Percentiles rank a stretch among this genome's conserved stretches.
Evolutionary conservation across 2,329 filamentous ascomycete genomes (phyloP).

Genomic region (Cladosporium austrohemisphaericum): DNA sequence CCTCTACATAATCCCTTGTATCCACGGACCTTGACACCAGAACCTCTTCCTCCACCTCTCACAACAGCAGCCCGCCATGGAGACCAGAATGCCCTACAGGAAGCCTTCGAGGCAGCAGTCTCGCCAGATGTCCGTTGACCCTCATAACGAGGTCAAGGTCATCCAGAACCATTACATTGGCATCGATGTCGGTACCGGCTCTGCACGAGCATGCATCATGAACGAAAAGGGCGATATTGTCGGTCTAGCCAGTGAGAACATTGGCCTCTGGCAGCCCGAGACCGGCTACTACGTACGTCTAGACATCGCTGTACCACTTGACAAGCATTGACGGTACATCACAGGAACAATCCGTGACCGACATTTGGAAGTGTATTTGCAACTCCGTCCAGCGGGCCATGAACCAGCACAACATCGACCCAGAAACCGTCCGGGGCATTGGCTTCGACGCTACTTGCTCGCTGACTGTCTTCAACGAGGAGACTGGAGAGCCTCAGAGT

Average conservation of each 20-base stretch:
- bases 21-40: background rate
- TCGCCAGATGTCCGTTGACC: conserved; percentile 47
- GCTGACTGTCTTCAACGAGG: conserved; percentile 80
- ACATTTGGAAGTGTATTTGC: conserved; percentile 96
- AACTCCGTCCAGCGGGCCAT: conserved; percentile 79
- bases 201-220: conserved; percentile 92
- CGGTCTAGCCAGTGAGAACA: conserved; percentile 51
- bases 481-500: conserved; percentile 86
- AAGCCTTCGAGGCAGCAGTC: conserved; percentile 38
- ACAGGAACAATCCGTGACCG: conserved; percentile 93
- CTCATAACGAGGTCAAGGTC: conserved; percentile 55
- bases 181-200: conserved; percentile 94
- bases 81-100: conserved; percentile 29
- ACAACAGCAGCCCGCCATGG: conserved; percentile 7
- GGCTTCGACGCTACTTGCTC: conserved; percentile 99
- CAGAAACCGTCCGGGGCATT: conserved; percentile 75
- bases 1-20: background rate
- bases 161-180: conserved; percentile 67
- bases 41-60: background rate
- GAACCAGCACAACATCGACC: conserved; percentile 73
- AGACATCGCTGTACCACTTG: background rate
- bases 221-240: conserved; percentile 86
- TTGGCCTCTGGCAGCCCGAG: conserved; percentile 52
- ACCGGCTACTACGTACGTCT: conserved; percentile 51
- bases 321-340: conserved; percentile 7